These are phyloP conservation scores for Phytophthora foliorum DNA, from an alignment of 352 stramenopile species.

Conservation along the genomic window DNA sequence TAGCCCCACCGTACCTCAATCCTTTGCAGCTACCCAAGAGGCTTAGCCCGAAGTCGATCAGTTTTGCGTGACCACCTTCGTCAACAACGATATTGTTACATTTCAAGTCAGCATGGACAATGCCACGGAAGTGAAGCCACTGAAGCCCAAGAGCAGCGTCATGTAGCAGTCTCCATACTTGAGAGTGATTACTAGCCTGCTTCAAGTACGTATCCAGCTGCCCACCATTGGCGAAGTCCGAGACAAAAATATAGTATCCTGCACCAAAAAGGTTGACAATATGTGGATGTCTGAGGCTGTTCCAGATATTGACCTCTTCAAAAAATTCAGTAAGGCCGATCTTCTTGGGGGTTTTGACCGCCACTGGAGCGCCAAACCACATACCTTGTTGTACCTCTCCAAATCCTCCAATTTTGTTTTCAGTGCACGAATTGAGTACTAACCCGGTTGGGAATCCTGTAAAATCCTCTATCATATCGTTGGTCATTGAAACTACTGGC, in stretches of 20 bases:
- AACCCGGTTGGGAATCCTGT: background rate
- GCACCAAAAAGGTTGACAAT: background rate
- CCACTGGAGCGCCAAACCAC: background rate
- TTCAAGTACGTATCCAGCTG: background rate
- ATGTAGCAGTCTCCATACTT: background rate
- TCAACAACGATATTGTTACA: background rate
- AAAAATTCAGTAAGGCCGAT: background rate
- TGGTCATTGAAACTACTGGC: background rate
- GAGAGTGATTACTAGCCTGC: background rate
- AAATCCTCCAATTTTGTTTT: background rate
- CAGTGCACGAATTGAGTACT: background rate
- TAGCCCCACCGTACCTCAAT: background rate
- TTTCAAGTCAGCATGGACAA: background rate
- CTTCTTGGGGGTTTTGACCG: background rate
- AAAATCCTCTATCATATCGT: background rate
- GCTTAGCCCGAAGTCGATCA: background rate
- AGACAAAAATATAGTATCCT: background rate
- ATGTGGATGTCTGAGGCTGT: background rate
- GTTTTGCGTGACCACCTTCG: background rate
- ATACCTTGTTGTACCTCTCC: background rate
- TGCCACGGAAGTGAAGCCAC: conserved; percentile 1
- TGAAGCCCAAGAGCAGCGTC: conserved; percentile 3
- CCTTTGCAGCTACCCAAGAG: background rate
- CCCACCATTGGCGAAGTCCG: background rate
- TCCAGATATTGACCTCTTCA: conserved; percentile 1